phyloP scores from a whole-genome alignment of 169 alveolate genomes.

The Plasmodium sp. region DNA sequence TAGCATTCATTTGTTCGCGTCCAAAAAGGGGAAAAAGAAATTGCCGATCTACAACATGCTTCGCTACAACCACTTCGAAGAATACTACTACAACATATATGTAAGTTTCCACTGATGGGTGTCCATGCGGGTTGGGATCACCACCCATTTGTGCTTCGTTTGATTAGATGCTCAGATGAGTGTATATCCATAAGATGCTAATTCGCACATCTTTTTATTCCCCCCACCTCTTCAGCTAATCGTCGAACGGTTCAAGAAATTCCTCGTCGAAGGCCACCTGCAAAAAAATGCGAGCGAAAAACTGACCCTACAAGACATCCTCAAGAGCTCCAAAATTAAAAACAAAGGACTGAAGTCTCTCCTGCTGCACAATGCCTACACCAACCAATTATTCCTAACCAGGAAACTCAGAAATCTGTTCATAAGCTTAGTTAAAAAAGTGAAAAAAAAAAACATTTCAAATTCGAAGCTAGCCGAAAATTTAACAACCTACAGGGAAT shows the following conservation, averaged over 20 bases:
- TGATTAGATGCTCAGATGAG: background rate
- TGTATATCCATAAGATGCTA: background rate
- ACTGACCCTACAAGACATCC: constrained; percentile 22
- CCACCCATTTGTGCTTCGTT: background rate
- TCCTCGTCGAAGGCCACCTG: background rate
- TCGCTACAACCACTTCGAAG: constrained; percentile 62
- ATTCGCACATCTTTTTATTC: background rate
- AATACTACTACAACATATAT: constrained; percentile 52
- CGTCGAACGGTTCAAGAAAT: constrained; percentile 42
- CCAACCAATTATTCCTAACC: constrained; percentile 63
- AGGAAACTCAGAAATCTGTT: constrained; percentile 31
- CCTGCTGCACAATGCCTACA: constrained; percentile 29
- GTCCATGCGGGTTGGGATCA: background rate
- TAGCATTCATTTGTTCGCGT: constrained; percentile 9
- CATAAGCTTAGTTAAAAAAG: constrained; percentile 42
- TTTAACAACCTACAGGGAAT: constrained; percentile 43
- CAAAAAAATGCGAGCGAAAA: background rate
- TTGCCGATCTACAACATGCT: constrained; percentile 34
- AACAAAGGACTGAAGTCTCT: constrained; percentile 39
- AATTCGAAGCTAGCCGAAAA: constrained; percentile 26
- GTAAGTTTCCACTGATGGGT: background rate
- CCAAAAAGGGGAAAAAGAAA: constrained; percentile 13
- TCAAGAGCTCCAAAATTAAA: constrained; percentile 4
- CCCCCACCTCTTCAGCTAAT: background rate
- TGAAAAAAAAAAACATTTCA: constrained; percentile 1